phyloP scores from a whole-genome alignment of 163 green algal species.

The Dunaliella salina region DNA sequence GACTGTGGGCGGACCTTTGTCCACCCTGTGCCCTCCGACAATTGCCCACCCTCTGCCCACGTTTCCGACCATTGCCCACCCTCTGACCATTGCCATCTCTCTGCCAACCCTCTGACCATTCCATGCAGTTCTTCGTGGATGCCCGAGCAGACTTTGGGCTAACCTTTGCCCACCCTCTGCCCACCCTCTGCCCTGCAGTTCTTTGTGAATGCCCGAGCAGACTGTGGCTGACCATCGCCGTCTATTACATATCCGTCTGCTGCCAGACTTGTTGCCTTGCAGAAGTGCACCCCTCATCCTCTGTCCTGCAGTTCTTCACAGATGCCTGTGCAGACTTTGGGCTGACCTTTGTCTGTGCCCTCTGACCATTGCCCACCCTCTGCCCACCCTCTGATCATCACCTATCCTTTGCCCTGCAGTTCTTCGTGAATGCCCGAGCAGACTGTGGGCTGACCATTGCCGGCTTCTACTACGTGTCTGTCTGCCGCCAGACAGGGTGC shows the following conservation, averaged over 20 bases:
- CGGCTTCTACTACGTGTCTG: constrained; percentile 79
- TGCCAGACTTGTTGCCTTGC: constrained; percentile 50
- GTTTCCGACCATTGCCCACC: too few relatives aligned
- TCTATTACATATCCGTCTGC: constrained; percentile 75
- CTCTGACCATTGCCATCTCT: too few relatives aligned
- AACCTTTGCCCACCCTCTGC: too few relatives aligned
- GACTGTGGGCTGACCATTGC: constrained; percentile 75
- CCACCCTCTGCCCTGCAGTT: constrained; percentile 24
- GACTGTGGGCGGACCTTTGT: neutral
- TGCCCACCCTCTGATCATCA: too few relatives aligned
- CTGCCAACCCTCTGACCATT: too few relatives aligned
- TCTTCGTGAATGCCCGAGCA: constrained; percentile 61
- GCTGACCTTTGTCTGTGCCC: constrained; percentile 63
- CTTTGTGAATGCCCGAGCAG: constrained; percentile 63
- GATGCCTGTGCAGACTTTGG: constrained; percentile 52
- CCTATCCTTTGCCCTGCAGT: constrained; percentile 16
- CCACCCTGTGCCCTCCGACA: neutral
- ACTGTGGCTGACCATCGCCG: constrained; percentile 78
- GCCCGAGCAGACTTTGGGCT: too few relatives aligned
- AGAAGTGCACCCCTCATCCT: too few relatives aligned
- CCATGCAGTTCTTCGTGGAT: too few relatives aligned
- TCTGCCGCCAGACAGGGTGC: constrained; percentile 50
- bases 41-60: neutral
- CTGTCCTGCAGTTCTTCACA: constrained; percentile 55
- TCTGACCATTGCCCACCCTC: neutral